A percentile compares a stretch with the other conserved stretches of the same genome.
These are phyloP conservation scores for Aspergillus floridensis DNA, from an alignment of 2,329 filamentous ascomycete genomes.

Conservation along the genomic window DNA sequence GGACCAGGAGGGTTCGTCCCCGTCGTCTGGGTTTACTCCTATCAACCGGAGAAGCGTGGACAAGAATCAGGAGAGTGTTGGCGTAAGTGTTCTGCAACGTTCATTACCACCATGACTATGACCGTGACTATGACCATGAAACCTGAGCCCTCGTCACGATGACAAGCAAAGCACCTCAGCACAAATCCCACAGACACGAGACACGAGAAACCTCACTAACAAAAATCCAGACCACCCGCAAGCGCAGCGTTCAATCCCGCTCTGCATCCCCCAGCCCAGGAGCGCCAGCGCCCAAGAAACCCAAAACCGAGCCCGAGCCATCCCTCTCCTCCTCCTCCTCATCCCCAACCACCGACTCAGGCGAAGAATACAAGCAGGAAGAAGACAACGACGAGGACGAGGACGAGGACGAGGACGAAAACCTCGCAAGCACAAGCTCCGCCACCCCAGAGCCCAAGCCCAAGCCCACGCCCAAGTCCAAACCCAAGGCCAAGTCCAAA, in stretches of 20 bases:
- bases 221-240: not conserved
- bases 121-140: no score
- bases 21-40: not conserved
- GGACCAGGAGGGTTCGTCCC: no score
- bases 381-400: not conserved
- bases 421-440: not conserved
- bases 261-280: no score
- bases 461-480: not conserved
- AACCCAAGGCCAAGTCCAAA: no score
- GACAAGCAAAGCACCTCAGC: not conserved
- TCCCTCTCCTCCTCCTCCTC: not conserved
- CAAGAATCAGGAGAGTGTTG: no score
- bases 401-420: not conserved
- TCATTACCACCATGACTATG: no score
- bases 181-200: no score
- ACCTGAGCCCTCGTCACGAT: not conserved
- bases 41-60: not conserved
- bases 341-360: not conserved
- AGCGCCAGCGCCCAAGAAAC: no score
- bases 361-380: not conserved
- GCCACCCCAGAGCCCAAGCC: not conserved
- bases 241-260: not conserved
- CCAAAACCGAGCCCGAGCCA: no score
- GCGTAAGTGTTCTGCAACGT: no score
- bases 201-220: no score